Evolutionary conservation across 768 basidiomycete genomes (phyloP).

Genomic region (Trametes maxima): DNA sequence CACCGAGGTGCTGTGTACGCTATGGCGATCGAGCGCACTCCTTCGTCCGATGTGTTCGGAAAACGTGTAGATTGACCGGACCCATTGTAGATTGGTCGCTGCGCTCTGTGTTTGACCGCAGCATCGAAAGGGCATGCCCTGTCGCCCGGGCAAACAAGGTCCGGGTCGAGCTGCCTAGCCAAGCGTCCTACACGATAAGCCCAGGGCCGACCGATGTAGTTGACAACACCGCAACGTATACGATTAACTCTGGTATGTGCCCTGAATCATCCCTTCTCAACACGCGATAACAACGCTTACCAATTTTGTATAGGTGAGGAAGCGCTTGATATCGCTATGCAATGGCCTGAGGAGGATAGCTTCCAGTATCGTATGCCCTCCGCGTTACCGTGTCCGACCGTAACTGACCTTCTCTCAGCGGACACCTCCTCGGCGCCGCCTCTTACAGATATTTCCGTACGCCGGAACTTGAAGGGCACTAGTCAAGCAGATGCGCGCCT

Average conservation of each 20-base stretch:
- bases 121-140: slow-evolving; percentile 66
- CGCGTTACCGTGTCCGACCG: neutral
- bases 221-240: slow-evolving; percentile 47
- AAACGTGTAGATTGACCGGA: slow-evolving; percentile 11
- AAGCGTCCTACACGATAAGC: slow-evolving; percentile 45
- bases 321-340: slow-evolving; percentile 59
- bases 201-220: slow-evolving; percentile 52
- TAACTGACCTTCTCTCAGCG: slow-evolving; percentile 1
- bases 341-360: slow-evolving; percentile 49
- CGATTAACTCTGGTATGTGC: slow-evolving; percentile 48
- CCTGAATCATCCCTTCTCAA: neutral
- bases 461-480: slow-evolving; percentile 70
- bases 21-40: neutral
- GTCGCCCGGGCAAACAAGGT: slow-evolving; percentile 65
- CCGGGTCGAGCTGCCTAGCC: slow-evolving; percentile 48
- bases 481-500: slow-evolving; percentile 80
- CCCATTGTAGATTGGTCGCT: slow-evolving; percentile 75
- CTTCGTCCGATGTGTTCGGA: slow-evolving; percentile 12
- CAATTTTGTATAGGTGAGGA: slow-evolving; percentile 35
- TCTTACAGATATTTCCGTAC: slow-evolving; percentile 58
- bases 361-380: slow-evolving; percentile 62
- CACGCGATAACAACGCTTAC: slow-evolving; percentile 5
- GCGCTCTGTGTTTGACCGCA: slow-evolving; percentile 63
- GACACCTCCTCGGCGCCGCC: slow-evolving; percentile 38
- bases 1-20: neutral